These are phyloP conservation scores for Pythium scleroteichum DNA, from an alignment of 352 stramenopile species.

Conservation along the genomic window DNA sequence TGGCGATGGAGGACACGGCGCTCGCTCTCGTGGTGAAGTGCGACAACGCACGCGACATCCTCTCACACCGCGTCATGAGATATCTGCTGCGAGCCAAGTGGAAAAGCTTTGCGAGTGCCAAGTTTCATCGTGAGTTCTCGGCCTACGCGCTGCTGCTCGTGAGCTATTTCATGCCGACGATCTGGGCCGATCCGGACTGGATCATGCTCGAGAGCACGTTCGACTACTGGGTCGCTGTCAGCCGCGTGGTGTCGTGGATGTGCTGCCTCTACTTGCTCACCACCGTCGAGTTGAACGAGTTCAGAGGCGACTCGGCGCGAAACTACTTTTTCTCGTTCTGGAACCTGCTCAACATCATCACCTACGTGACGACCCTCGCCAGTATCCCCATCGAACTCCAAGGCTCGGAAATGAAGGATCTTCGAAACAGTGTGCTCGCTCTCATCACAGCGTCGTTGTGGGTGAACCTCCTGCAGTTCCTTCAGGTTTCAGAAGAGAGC, in stretches of 20 bases:
- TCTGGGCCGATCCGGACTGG: constrained; percentile 60
- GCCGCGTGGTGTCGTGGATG: constrained; percentile 47
- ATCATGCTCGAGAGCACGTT: constrained; percentile 34
- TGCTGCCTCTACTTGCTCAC: constrained; percentile 57
- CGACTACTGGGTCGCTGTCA: constrained; percentile 46
- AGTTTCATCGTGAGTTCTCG: constrained; percentile 55
- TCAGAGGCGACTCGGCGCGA: constrained; percentile 36
- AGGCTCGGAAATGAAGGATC: constrained; percentile 26
- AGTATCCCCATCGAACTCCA: constrained; percentile 57
- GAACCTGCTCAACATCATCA: constrained; percentile 56
- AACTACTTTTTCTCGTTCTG: constrained; percentile 65
- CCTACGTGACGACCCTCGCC: constrained; percentile 45
- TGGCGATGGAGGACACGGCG: constrained; percentile 48
- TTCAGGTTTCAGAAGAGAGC: constrained; percentile 58
- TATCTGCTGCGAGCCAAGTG: constrained; percentile 60
- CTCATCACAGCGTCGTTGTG: constrained; percentile 65
- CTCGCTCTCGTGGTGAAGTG: constrained; percentile 47
- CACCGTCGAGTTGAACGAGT: constrained; percentile 51
- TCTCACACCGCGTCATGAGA: constrained; percentile 59
- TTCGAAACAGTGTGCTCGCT: constrained; percentile 51
- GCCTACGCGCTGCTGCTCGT: constrained; percentile 49
- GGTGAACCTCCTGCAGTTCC: constrained; percentile 71
- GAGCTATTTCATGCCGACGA: constrained; percentile 58
- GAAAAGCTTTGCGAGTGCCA: constrained; percentile 50
- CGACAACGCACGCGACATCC: constrained; percentile 38